Percentiles rank a stretch among this genome's conserved stretches.
Evolutionary conservation across 139 green algal species (phyloP).

Genomic region (Pycnococcus provasolii): DNA sequence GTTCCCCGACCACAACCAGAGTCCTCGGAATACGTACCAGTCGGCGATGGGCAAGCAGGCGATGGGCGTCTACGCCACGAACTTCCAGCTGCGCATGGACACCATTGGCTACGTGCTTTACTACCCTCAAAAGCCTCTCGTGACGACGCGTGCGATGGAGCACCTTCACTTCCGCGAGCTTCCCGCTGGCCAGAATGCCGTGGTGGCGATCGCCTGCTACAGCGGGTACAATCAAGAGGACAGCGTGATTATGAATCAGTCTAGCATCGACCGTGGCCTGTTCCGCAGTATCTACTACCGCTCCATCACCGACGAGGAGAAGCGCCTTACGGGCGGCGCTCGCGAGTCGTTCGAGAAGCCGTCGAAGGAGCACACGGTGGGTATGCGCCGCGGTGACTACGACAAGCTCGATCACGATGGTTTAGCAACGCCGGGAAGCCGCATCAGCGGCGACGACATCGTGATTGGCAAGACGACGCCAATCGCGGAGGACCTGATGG

Average conservation of each 20-base stretch:
- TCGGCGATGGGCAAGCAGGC: constrained; percentile 68
- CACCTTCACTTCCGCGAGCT: constrained; percentile 53
- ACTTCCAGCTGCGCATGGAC: constrained; percentile 57
- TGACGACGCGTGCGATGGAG: constrained; percentile 47
- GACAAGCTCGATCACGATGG: constrained; percentile 98
- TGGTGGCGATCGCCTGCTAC: constrained; percentile 95
- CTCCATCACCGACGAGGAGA: constrained; percentile 60
- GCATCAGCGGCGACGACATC: constrained; percentile 54
- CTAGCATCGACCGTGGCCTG: constrained; percentile 90
- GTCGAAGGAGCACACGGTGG: constrained; percentile 40
- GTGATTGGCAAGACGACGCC: constrained; percentile 71
- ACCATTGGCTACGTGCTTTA: constrained; percentile 75
- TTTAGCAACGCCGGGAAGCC: constrained; percentile 50
- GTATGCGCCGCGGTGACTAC: constrained; percentile 70
- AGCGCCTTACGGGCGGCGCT: constrained; percentile 29
- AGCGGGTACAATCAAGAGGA: constrained; percentile 99
- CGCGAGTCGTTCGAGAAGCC: constrained; percentile 82
- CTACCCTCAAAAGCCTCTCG: constrained; percentile 91
- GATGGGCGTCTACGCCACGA: constrained; percentile 86
- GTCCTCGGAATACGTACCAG: constrained; percentile 87
- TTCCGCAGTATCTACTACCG: constrained; percentile 92
- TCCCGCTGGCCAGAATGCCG: constrained; percentile 67
- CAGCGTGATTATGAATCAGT: constrained; percentile 92
- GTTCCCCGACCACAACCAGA: constrained; percentile 97
- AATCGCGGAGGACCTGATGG: constrained; percentile 38